Conservation (phyloP, 129 eudicot species). For the Tanacetum coccineum region DNA sequence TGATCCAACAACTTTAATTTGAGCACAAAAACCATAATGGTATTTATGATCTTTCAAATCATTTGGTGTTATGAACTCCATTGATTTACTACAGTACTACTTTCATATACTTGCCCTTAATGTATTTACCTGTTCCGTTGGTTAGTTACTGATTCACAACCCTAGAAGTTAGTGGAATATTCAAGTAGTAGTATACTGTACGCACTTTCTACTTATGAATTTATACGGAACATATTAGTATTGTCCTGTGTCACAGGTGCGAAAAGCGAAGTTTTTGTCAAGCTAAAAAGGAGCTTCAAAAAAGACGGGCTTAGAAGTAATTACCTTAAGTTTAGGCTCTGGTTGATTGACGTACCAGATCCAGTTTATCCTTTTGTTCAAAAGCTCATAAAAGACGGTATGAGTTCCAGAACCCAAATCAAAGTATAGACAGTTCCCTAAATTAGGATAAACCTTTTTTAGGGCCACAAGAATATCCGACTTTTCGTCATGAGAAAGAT, state of each 20-base stretch:
- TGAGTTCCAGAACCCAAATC: conserved; percentile 62
- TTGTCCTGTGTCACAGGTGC: neutral
- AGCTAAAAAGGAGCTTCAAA: neutral
- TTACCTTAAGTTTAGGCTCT: conserved; percentile 79
- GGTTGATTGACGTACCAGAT: conserved; percentile 86
- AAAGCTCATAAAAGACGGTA: conserved; percentile 64
- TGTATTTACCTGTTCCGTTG: too few relatives aligned
- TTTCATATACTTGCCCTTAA: too few relatives aligned
- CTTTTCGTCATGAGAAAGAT: conserved; percentile 45
- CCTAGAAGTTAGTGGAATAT: too few relatives aligned
- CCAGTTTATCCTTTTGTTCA: conserved; percentile 78
- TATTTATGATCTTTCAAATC: too few relatives aligned
- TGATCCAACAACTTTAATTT: too few relatives aligned
- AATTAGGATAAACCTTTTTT: conserved; percentile 59
- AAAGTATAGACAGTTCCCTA: conserved; percentile 79
- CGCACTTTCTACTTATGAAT: neutral
- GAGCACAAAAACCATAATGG: too few relatives aligned
- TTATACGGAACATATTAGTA: neutral
- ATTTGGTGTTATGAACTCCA: too few relatives aligned
- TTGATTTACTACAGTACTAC: too few relatives aligned
- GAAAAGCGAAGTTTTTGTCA: too few relatives aligned
- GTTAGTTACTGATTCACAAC: too few relatives aligned
- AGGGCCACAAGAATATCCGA: conserved; percentile 42
- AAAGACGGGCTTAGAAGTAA: neutral
- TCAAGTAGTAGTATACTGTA: neutral